Base-by-base conservation (phyloP, 371 early-diverging fungal species). In the Rhizopus delemar region DNA sequence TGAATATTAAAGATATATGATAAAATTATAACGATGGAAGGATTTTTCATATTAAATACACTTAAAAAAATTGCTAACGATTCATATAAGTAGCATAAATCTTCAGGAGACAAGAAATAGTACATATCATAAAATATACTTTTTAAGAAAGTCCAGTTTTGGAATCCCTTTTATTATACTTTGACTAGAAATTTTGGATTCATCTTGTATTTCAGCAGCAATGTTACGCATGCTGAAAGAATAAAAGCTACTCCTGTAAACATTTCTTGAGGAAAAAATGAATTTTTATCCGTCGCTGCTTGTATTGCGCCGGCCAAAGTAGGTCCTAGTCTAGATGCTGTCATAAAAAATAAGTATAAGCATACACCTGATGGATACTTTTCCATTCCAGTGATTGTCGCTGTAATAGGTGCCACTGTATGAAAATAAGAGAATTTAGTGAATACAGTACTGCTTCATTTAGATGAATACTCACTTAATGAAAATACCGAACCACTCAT, bases 401-500 rank as follows among this genome's bases (percentile, higher is more conserved):
- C 71, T 13, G 78, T 75, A 31, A 78, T 75, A 5, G 78, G 75
- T 1, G 78, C 73, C 53, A 78, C 66, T 55, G 62, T 54, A n/a
- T 5, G 38, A 63, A 12, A 58, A 28, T 41, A 60, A 36, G 46
- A 55, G 63, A 5, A 15, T 15, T 33, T n/a, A 34, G n/a, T 12
- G 4, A 22, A 55, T 5, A 13, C 13, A 43, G 43, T 5, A 22
- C 22, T 22, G 22, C 22, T 22, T 22, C 22, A 22, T 22, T 22
- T 22, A 15, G 4, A 8, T 49, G n/a, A 22, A 28, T 9, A 56
- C 48, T 63, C 69, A 69, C 73, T 31, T 41, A 73, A 52, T 13
- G 73, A 62, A 34, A 64, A 67, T 4, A 73, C 70, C 6, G 73
- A 84, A 8, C 88, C 90, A 22, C 84, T 76, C 51, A 82, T 77